A percentile compares a stretch with the other conserved stretches of the same genome.
These are phyloP conservation scores for Podila epicladia DNA, from an alignment of 192 early-diverging fungal genomes.

Conservation along the genomic window DNA sequence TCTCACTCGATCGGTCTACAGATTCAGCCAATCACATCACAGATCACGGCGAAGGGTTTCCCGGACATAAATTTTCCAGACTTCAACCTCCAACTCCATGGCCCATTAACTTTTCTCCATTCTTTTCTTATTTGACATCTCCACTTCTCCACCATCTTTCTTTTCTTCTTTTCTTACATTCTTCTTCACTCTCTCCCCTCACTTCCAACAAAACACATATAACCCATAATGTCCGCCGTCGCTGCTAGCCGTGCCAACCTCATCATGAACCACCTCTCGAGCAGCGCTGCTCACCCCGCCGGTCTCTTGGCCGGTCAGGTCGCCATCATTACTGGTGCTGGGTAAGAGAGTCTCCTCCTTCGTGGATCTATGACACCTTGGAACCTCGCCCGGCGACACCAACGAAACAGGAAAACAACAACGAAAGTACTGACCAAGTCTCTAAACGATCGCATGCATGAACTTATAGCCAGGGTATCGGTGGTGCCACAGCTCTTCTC, in stretches of 20 bases:
- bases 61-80: neutral
- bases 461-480: slow-evolving; percentile 72
- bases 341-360: slow-evolving; percentile 33
- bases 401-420: too few relatives aligned
- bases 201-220: neutral
- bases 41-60: neutral
- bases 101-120: neutral
- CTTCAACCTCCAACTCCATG: neutral
- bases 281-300: slow-evolving; percentile 53
- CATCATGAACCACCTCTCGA: slow-evolving; percentile 32
- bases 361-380: neutral
- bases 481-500: slow-evolving; percentile 84
- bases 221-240: slow-evolving; percentile 14
- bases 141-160: neutral
- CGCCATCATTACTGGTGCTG: slow-evolving; percentile 70
- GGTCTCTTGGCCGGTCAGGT: slow-evolving; percentile 68
- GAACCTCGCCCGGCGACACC: too few relatives aligned
- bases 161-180: neutral
- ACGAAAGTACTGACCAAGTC: too few relatives aligned
- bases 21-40: neutral
- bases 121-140: neutral
- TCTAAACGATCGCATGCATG: neutral
- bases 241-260: slow-evolving; percentile 16
- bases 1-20: neutral
- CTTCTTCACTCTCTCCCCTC: neutral